Evolutionary conservation across 2,329 filamentous ascomycete species (phyloP).

Genomic region (Sporothrix dimorphospora): DNA sequence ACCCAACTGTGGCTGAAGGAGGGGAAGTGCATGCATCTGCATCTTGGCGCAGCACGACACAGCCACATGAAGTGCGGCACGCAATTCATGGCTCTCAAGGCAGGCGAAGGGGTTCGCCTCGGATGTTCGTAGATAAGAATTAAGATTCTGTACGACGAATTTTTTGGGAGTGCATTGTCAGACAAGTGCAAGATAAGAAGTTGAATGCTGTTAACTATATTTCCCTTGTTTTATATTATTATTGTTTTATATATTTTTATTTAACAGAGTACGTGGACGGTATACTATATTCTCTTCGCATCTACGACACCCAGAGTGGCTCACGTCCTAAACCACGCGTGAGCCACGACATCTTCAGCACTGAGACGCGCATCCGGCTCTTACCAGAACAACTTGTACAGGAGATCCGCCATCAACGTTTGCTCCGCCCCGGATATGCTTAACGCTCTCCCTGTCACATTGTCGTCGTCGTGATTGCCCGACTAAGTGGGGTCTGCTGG

Average conservation of each 20-base stretch:
- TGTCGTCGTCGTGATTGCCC: too few relatives aligned
- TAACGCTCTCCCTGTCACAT: not conserved
- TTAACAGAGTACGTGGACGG: too few relatives aligned
- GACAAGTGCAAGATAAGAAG: too few relatives aligned
- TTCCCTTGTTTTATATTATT: too few relatives aligned
- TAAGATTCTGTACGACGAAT: too few relatives aligned
- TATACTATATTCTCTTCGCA: too few relatives aligned
- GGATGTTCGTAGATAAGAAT: too few relatives aligned
- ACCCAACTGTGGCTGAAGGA: not conserved
- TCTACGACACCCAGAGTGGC: too few relatives aligned
- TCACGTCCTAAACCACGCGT: not conserved
- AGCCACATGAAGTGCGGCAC: not conserved
- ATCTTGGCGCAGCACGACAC: not conserved
- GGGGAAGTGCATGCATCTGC: not conserved
- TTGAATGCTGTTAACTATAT: too few relatives aligned
- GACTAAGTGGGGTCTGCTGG: not conserved
- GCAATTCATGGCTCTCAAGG: not conserved
- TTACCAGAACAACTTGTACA: not conserved
- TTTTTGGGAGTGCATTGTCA: too few relatives aligned
- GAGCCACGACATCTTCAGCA: not conserved
- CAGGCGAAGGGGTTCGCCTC: too few relatives aligned
- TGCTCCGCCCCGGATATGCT: not conserved
- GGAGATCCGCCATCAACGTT: not conserved
- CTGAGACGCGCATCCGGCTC: not conserved
- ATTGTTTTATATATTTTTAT: too few relatives aligned